Conservation (phyloP, 108 stramenopile species). For the Fragilaria crotonensis region DNA sequence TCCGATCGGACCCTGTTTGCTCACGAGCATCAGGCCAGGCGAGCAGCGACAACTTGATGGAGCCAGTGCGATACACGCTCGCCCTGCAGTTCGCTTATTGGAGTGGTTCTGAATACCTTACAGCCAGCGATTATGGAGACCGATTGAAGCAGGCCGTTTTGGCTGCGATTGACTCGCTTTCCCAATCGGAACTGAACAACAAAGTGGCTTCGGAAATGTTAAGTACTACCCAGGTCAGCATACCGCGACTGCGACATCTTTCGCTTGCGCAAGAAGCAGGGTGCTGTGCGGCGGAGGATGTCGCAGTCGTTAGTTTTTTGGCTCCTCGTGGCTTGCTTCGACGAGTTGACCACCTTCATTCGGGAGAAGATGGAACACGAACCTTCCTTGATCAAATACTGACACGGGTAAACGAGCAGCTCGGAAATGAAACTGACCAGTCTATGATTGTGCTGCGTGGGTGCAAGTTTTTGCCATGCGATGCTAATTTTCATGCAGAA, state of each 20-base stretch:
- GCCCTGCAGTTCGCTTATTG: neutral
- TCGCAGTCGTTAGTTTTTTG: conserved; percentile 10
- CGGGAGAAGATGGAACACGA: neutral
- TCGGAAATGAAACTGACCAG: neutral
- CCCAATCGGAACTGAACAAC: neutral
- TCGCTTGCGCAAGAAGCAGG: conserved; percentile 49
- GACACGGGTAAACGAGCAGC: neutral
- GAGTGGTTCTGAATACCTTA: neutral
- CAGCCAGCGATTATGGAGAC: neutral
- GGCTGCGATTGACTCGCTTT: neutral
- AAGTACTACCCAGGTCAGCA: conserved; percentile 29
- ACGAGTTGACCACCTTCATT: neutral
- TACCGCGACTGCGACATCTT: conserved; percentile 41
- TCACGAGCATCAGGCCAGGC: neutral
- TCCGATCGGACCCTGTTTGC: neutral
- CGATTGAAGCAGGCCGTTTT: neutral
- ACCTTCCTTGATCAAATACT: neutral
- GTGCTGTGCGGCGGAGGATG: conserved; percentile 27
- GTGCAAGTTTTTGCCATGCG: neutral
- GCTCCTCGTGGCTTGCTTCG: neutral
- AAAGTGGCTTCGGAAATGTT: neutral
- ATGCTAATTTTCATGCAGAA: conserved; percentile 56
- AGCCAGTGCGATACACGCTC: neutral
- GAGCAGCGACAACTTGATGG: neutral
- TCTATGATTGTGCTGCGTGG: neutral